A percentile compares a stretch with the other conserved stretches of the same genome.
phyloP scores from a whole-genome alignment of 768 basidiomycete genomes.

The Tylopilus rubrobrunneus region DNA sequence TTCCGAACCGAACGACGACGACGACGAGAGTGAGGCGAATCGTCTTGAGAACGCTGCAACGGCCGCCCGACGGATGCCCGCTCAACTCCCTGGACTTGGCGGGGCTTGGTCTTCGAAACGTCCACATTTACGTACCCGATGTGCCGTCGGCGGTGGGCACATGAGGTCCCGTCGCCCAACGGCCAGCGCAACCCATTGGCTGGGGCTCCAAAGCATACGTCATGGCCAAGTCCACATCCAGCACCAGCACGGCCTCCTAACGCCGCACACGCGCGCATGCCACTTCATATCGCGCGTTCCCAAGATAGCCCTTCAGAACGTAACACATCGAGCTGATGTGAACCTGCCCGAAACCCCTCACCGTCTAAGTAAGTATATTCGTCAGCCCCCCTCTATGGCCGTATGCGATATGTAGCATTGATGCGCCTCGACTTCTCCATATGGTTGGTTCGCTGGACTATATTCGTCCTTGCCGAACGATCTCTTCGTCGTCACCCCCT shows the following conservation, averaged over 20 bases:
- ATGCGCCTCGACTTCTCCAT: neutral
- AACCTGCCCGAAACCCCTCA: neutral
- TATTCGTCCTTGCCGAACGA: neutral
- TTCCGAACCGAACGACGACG: neutral
- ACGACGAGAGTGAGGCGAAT: neutral
- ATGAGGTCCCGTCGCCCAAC: constrained; percentile 7
- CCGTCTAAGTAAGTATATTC: neutral
- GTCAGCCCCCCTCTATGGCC: constrained; percentile 5
- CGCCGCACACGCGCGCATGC: constrained; percentile 1
- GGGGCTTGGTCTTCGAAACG: neutral
- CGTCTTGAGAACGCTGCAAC: constrained; percentile 5
- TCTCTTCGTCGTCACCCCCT: too few species aligned
- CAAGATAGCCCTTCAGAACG: neutral
- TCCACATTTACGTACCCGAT: constrained; percentile 4
- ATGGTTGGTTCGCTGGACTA: neutral
- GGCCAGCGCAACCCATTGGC: neutral
- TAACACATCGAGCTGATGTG: constrained; percentile 11
- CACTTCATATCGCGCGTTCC: constrained; percentile 1
- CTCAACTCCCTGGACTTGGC: neutral
- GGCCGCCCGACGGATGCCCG: constrained; percentile 4
- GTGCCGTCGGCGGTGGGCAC: neutral
- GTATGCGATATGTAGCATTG: neutral
- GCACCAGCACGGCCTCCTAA: neutral
- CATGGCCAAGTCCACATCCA: neutral
- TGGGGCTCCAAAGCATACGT: too few species aligned